Evolutionary conservation across 176 grass and related monocot genomes (phyloP).

Genomic region (Carex pumila): DNA sequence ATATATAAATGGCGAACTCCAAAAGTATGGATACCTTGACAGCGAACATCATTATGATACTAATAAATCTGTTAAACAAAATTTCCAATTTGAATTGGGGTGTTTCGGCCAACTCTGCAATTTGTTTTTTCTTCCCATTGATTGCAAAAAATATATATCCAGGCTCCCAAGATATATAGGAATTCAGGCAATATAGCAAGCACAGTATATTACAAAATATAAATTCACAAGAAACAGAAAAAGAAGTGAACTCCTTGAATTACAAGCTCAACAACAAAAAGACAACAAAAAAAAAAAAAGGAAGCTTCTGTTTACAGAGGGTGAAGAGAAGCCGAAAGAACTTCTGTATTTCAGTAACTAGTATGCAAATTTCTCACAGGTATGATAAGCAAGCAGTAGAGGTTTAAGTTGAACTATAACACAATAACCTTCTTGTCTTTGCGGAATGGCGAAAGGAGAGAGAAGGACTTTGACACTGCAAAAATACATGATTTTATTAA

Average conservation of each 20-base stretch:
- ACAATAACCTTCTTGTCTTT: constrained; percentile 17
- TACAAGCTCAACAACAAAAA: constrained; percentile 7
- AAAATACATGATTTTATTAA: background rate
- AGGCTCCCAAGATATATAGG: background rate
- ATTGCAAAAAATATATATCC: background rate
- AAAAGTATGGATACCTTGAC: background rate
- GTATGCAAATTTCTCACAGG: constrained; percentile 4
- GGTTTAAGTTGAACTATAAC: background rate
- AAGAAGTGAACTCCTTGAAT: background rate
- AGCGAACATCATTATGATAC: background rate
- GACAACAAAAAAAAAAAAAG: background rate
- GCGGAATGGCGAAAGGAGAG: constrained; percentile 20
- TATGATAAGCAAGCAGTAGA: background rate
- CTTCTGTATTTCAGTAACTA: background rate
- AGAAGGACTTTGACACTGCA: constrained; percentile 24
- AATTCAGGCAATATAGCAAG: constrained; percentile 3
- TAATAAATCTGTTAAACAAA: background rate
- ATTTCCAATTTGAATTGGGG: background rate
- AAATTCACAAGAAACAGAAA: constrained; percentile 6
- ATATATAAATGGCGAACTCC: background rate
- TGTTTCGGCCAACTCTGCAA: background rate
- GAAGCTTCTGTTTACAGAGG: constrained; percentile 24
- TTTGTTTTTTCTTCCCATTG: background rate
- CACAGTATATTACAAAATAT: constrained; percentile 21
- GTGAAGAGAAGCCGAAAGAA: background rate